Evolutionary conservation across 106 monocot species (phyloP), one percentile per base, ranked within the genome.

Genomic region (Triglochin maritima): DNA sequence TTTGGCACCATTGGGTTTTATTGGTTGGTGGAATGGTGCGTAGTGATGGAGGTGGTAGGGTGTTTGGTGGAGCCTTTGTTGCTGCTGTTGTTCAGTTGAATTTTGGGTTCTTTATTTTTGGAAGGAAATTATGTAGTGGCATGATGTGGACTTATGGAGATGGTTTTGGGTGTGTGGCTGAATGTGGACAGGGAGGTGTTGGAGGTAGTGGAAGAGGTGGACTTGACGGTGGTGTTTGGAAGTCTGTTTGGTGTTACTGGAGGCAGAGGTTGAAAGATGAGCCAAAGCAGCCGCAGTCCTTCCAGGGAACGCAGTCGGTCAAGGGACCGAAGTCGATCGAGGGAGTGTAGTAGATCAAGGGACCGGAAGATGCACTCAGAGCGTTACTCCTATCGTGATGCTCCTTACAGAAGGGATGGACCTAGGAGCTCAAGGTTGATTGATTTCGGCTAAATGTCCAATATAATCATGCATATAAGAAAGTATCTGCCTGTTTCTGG

Each of bases 231-330:
- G 58, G 57, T 59, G 44, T 58, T 54, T 70, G 57, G 49, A 59
- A 52, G 49, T 47, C 44, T 6, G 1, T 60, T 42, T 49, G 57
- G 50, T 48, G 48, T 49, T 29, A 17, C 42, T 46, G 46, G 49
- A 69, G 68, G 46, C 15, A 17, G 41, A 13, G 42, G 6, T 49
- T 46, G 17, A 47, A 70, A 60, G 70, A 81, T 81, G 80, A 81
- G 80, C 50, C 63, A 81, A 52, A 76, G 76, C 62, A 81, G 80
- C 75, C 76, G 76, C 63, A 80, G 75, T 67, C 71, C 74, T 69
- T 69, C 81, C 5, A 57, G 64, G 46, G 64, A 50, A 13, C 76
- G 77, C 9, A 73, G 78, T 56, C 76, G 72, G 69, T 61, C 77
- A 4, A 56, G 56, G 43, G 63, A 54, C 8, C 76, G 76, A 13